phyloP scores from a whole-genome alignment of 176 grass and related monocot species.

The Calamus simplicifolius region DNA sequence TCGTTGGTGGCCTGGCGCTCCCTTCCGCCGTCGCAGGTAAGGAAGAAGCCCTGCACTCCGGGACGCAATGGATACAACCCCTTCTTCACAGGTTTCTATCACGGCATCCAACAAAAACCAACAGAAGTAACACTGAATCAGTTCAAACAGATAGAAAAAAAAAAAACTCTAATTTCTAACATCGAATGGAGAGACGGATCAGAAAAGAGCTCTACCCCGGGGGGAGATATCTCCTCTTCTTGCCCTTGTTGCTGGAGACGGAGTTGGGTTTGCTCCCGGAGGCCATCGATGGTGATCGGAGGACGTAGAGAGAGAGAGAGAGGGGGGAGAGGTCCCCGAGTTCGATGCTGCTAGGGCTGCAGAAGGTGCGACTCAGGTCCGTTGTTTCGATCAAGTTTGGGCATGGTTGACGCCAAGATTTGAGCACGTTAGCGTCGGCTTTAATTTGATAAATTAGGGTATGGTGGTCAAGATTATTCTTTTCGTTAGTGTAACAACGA shows the following conservation, averaged over 20 bases:
- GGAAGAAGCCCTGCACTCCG: conserved; percentile 88
- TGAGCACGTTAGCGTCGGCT: too few species aligned
- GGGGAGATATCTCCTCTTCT: conserved; percentile 76
- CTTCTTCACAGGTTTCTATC: conserved; percentile 57
- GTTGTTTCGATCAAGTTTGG: too few species aligned
- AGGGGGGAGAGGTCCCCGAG: too few species aligned
- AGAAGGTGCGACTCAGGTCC: too few species aligned
- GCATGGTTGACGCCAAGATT: too few species aligned
- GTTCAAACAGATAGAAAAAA: too few species aligned
- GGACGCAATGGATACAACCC: conserved; percentile 67
- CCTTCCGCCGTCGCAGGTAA: conserved; percentile 90
- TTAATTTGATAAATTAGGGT: too few species aligned
- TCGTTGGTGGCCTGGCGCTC: conserved; percentile 84
- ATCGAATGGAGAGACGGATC: not conserved
- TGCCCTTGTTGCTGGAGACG: conserved; percentile 30
- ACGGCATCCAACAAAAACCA: not conserved
- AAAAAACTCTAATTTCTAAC: too few species aligned
- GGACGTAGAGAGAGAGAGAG: too few species aligned
- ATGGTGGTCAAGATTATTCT: too few species aligned
- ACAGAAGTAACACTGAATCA: not conserved
- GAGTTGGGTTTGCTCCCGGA: not conserved
- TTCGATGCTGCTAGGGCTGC: too few species aligned
- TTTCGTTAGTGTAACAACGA: too few species aligned
- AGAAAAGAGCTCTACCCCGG: conserved; percentile 26
- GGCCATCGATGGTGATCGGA: not conserved